Evolutionary conservation across 2,329 filamentous ascomycete genomes (phyloP).

Genomic region (Fusarium virguliforme): DNA sequence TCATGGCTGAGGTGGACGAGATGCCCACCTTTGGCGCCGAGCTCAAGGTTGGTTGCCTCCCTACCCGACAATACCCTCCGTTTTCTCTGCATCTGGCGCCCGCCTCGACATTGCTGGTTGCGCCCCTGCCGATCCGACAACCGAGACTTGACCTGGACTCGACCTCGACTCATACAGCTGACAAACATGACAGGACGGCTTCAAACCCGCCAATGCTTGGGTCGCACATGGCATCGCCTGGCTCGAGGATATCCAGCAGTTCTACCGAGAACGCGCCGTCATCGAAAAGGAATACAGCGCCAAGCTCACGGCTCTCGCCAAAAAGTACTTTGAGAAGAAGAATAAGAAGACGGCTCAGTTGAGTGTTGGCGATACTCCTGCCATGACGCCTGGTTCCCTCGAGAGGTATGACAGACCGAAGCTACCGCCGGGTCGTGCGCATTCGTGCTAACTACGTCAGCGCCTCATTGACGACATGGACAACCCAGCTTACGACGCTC

Average conservation of each 20-base stretch:
- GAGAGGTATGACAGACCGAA: slow-evolving; percentile 75
- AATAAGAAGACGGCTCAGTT: slow-evolving; percentile 87
- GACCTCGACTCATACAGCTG: slow-evolving; percentile 16
- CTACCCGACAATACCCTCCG: neutral
- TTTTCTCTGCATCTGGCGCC: neutral
- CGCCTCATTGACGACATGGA: slow-evolving; percentile 97
- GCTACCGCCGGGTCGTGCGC: slow-evolving; percentile 9
- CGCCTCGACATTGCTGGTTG: slow-evolving; percentile 23
- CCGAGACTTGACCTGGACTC: slow-evolving; percentile 24
- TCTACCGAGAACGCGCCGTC: slow-evolving; percentile 93
- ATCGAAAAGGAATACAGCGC: slow-evolving; percentile 98
- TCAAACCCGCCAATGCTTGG: slow-evolving; percentile 96
- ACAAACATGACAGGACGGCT: slow-evolving; percentile 80
- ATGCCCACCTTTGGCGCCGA: slow-evolving; percentile 92
- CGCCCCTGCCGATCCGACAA: slow-evolving; percentile 23
- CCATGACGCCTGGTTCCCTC: slow-evolving; percentile 93
- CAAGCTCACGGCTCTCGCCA: slow-evolving; percentile 88
- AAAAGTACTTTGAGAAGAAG: slow-evolving; percentile 99
- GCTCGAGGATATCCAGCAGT: slow-evolving; percentile 97
- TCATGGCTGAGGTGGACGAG: slow-evolving; percentile 87
- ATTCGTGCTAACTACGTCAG: slow-evolving; percentile 62
- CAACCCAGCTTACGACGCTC: slow-evolving; percentile 90
- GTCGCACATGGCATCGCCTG: slow-evolving; percentile 90
- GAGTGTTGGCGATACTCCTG: slow-evolving; percentile 93
- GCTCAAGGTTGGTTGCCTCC: slow-evolving; percentile 79